Evolutionary conservation across 2,329 filamentous ascomycete genomes (phyloP).

Genomic region (Alternaria sp.): DNA sequence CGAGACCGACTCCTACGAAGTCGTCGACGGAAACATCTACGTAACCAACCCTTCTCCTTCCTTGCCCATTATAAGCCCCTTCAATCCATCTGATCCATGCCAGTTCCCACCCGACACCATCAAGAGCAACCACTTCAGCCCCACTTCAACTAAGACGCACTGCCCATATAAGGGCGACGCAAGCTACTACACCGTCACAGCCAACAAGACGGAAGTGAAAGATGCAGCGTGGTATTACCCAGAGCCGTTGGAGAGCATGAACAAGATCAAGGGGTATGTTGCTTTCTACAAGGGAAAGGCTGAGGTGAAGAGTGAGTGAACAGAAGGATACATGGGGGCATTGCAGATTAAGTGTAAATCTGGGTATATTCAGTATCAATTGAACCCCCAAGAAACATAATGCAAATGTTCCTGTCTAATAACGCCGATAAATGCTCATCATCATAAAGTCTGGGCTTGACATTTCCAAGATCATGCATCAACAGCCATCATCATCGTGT

Average conservation of each 20-base stretch:
- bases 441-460: neutral
- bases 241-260: constrained; percentile 56
- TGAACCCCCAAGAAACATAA: neutral
- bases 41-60: constrained; percentile 25
- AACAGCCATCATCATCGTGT: constrained; percentile 79
- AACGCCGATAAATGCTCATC: constrained; percentile 18
- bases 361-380: constrained; percentile 4
- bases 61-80: neutral
- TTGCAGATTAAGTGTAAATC: neutral
- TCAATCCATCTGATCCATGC: neutral
- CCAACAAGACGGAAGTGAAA: constrained; percentile 56
- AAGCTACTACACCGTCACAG: constrained; percentile 62
- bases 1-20: constrained; percentile 58
- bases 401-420: constrained; percentile 3
- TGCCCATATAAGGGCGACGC: constrained; percentile 66
- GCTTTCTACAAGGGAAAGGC: constrained; percentile 62
- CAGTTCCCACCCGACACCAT: constrained; percentile 52
- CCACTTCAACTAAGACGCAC: constrained; percentile 56
- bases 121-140: constrained; percentile 52
- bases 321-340: too few relatives aligned
- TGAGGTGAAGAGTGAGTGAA: constrained; percentile 18
- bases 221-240: constrained; percentile 68
- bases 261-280: constrained; percentile 61
- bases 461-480: constrained; percentile 3
- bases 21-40: constrained; percentile 67